Evolutionary conservation across 768 basidiomycete genomes (phyloP).

Genomic region (Suillus subalutaceus): DNA sequence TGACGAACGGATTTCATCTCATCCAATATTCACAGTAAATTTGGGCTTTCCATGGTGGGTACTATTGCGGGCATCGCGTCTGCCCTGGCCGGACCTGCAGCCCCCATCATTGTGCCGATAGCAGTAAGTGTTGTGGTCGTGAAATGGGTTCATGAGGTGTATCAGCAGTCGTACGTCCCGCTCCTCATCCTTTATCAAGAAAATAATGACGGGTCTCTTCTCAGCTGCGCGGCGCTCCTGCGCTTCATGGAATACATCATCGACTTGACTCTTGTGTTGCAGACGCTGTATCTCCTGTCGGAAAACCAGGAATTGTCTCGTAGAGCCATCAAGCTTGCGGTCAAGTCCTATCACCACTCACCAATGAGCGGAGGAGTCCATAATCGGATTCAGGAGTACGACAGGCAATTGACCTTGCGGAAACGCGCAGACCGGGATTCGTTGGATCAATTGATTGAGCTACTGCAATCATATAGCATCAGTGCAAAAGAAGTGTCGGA

Average conservation of each 20-base stretch:
- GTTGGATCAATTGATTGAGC: not conserved
- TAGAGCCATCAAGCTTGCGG: not conserved
- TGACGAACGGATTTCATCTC: not conserved
- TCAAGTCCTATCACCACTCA: not conserved
- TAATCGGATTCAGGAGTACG: not conserved
- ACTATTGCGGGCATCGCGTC: not conserved
- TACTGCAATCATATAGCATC: not conserved
- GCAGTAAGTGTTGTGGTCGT: not conserved
- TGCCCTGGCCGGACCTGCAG: not conserved
- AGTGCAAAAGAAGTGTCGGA: not conserved
- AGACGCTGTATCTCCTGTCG: slow-evolving; percentile 18
- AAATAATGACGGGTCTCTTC: not conserved
- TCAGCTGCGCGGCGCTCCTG: slow-evolving; percentile 12
- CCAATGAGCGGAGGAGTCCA: not conserved
- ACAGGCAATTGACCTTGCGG: not conserved
- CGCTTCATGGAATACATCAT: slow-evolving; percentile 29
- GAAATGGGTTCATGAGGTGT: slow-evolving; percentile 4
- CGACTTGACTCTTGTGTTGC: slow-evolving; percentile 29
- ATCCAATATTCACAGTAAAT: not conserved
- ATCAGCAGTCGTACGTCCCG: not conserved
- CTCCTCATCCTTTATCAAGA: not conserved
- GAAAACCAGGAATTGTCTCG: not conserved
- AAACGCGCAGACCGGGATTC: not conserved
- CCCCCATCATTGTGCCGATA: slow-evolving; percentile 5
- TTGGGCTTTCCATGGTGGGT: not conserved